Conservation (phyloP, 2,329 filamentous ascomycete genomes). For the Huntiella abstrusa region DNA sequence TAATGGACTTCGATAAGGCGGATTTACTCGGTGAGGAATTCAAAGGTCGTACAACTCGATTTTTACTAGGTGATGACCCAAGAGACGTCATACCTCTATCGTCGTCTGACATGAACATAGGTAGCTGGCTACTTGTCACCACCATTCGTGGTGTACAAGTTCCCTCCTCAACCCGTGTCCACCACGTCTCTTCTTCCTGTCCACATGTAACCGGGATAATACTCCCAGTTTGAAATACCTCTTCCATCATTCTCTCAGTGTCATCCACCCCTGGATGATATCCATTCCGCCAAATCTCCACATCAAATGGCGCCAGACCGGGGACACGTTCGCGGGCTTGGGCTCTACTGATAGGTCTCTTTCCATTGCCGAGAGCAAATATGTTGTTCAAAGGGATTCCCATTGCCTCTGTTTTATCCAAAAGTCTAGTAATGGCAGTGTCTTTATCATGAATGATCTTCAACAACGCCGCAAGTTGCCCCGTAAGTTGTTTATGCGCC, state of each 20-base stretch:
- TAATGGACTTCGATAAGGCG: no score
- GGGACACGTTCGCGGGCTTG: slow-evolving; percentile 29
- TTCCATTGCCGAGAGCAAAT: slow-evolving; percentile 28
- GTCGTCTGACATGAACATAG: no score
- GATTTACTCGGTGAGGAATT: neutral
- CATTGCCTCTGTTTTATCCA: slow-evolving; percentile 34
- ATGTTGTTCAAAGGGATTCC: slow-evolving; percentile 33
- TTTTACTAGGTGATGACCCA: neutral
- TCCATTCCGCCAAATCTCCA: neutral
- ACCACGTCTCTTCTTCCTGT: no score
- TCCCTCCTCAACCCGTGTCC: no score
- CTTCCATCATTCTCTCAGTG: no score
- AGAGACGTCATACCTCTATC: no score
- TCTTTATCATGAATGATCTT: slow-evolving; percentile 31
- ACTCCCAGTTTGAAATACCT: no score
- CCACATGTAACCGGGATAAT: no score
- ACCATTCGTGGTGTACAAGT: no score
- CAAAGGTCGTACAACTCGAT: neutral
- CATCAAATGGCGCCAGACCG: slow-evolving; percentile 29
- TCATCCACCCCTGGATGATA: no score
- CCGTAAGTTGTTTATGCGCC: slow-evolving; percentile 22
- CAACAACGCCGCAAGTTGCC: slow-evolving; percentile 26
- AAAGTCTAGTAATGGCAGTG: slow-evolving; percentile 27
- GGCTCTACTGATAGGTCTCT: slow-evolving; percentile 26
- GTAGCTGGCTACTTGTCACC: no score